Conservation (phyloP, 805 yeast genomes). For the Nakazawaea siamensis region DNA sequence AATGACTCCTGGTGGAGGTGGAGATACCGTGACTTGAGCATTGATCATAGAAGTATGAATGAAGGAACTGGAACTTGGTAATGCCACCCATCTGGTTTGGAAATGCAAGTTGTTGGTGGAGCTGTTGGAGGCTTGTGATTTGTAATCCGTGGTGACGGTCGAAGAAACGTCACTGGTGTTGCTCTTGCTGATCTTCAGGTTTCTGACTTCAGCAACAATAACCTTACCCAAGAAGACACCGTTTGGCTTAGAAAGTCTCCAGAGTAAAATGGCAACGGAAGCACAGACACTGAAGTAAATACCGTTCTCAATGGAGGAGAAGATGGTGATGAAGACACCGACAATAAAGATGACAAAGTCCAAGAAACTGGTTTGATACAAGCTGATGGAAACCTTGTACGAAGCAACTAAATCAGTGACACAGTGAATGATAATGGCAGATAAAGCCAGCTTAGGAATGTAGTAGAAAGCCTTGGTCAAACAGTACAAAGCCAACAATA, state of each 20-base stretch:
- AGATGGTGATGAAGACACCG: slow-evolving; percentile 69
- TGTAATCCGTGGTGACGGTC: neutral
- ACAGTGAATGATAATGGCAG: slow-evolving; percentile 89
- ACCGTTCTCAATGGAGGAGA: slow-evolving; percentile 78
- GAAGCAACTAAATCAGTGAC: slow-evolving; percentile 78
- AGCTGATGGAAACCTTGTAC: slow-evolving; percentile 54
- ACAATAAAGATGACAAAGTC: slow-evolving; percentile 67
- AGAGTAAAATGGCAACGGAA: slow-evolving; percentile 63
- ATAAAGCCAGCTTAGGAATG: slow-evolving; percentile 83
- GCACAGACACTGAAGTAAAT: slow-evolving; percentile 87
- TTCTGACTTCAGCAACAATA: slow-evolving; percentile 59
- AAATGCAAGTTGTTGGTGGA: slow-evolving; percentile 24
- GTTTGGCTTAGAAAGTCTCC: slow-evolving; percentile 70
- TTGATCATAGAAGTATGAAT: slow-evolving; percentile 36
- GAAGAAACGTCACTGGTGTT: slow-evolving; percentile 12
- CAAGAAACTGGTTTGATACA: slow-evolving; percentile 68
- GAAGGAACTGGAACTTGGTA: slow-evolving; percentile 25
- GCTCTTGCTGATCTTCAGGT: slow-evolving; percentile 39
- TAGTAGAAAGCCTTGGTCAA: slow-evolving; percentile 78
- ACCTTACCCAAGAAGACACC: slow-evolving; percentile 81
- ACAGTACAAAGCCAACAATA: slow-evolving; percentile 76
- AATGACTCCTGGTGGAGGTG: slow-evolving; percentile 88
- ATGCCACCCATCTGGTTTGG: slow-evolving; percentile 66
- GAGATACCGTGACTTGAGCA: slow-evolving; percentile 44
- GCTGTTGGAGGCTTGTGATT: neutral